A percentile compares a stretch with the other conserved stretches of the same genome.
Evolutionary conservation across 1,139 yeast species (phyloP).

Genomic region (Hansenula sp.): DNA sequence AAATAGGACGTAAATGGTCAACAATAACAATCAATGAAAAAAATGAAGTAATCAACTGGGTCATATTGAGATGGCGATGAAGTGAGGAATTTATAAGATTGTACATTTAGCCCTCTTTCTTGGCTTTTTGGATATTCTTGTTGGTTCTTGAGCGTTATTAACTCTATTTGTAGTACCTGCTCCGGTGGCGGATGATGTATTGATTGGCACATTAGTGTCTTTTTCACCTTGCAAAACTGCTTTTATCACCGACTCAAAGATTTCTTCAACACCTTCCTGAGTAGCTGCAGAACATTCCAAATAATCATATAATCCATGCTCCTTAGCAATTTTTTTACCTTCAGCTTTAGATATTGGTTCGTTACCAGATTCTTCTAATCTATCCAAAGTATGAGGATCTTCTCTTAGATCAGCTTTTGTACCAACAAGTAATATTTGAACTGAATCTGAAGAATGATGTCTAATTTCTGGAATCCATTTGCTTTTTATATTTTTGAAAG

Average conservation of each 20-base stretch:
- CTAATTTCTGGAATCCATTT: constrained; percentile 87
- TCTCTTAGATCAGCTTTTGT: constrained; percentile 85
- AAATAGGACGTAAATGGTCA: too few relatives aligned
- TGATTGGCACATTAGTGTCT: constrained; percentile 6
- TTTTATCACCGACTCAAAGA: constrained; percentile 78
- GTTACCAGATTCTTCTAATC: constrained; percentile 57
- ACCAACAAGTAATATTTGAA: constrained; percentile 76
- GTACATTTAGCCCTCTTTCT: constrained; percentile 32
- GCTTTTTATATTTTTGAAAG: constrained; percentile 71
- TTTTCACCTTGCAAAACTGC: constrained; percentile 46
- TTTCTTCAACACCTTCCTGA: constrained; percentile 79
- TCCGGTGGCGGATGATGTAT: constrained; percentile 37
- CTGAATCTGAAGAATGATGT: constrained; percentile 70
- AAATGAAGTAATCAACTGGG: too few relatives aligned
- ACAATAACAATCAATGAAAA: too few relatives aligned
- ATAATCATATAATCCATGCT: constrained; percentile 69
- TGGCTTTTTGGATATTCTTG: constrained; percentile 13
- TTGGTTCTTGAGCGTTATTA: constrained; percentile 1
- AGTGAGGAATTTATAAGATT: constrained; percentile 20
- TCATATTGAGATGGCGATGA: neutral
- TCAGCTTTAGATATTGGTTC: constrained; percentile 62
- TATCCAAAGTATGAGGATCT: constrained; percentile 72
- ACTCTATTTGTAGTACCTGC: constrained; percentile 9
- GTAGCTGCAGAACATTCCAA: constrained; percentile 94
- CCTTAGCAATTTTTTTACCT: constrained; percentile 66